Percentiles rank a stretch among this genome's conserved stretches.
Conservation (phyloP, 192 early-diverging fungal genomes). For the Mortierella claussenii region DNA sequence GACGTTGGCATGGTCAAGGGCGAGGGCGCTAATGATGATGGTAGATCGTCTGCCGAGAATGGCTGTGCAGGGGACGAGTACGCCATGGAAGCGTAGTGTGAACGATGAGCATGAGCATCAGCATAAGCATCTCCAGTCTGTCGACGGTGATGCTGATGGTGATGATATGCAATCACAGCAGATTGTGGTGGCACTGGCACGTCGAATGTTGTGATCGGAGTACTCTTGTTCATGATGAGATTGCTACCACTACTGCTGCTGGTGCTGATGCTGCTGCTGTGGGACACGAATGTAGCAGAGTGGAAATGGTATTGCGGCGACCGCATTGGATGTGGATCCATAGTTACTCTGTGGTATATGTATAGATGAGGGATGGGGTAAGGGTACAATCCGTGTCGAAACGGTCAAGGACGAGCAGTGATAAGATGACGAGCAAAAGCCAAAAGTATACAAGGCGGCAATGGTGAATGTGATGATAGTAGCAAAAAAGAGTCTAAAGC, state of each 20-base stretch:
- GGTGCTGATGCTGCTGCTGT: not conserved
- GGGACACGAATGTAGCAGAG: not conserved
- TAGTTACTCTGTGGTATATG: not conserved
- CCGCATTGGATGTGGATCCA: constrained; percentile 9
- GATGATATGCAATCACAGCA: not conserved
- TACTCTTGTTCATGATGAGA: not conserved
- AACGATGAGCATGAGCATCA: too few species aligned
- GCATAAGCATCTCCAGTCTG: too few species aligned
- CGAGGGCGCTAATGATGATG: too few species aligned
- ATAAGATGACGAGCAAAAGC: not conserved
- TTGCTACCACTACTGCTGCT: not conserved
- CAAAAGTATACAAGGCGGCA: not conserved
- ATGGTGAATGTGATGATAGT: not conserved
- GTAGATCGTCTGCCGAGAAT: too few species aligned
- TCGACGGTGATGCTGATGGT: constrained; percentile 5
- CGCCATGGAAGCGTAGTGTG: too few species aligned
- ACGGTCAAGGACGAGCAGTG: not conserved
- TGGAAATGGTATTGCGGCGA: too few species aligned
- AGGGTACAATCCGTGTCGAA: too few species aligned
- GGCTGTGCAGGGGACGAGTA: too few species aligned
- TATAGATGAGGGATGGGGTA: not conserved
- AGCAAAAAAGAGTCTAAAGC: not conserved
- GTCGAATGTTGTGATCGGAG: not conserved
- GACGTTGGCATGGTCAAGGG: not conserved
- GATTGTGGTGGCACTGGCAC: not conserved